Evolutionary conservation across 345 rosid species (phyloP).

Genomic region (Tarenaya hassleriana): DNA sequence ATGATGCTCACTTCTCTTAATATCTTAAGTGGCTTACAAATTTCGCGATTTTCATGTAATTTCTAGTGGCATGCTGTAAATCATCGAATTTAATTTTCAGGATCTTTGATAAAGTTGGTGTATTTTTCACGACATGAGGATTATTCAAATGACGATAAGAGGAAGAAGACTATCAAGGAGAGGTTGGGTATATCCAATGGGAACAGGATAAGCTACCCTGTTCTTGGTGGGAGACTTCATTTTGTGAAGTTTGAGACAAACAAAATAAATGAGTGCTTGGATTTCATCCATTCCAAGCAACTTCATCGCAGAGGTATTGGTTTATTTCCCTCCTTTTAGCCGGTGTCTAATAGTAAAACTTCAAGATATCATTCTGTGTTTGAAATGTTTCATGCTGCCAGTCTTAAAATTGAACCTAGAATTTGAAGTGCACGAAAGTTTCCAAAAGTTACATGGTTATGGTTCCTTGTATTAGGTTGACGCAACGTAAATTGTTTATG

Average conservation of each 20-base stretch:
- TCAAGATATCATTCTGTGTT: background rate
- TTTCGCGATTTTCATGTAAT: background rate
- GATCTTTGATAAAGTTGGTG: conserved; percentile 90
- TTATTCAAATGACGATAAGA: conserved; percentile 45
- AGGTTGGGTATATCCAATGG: conserved; percentile 70
- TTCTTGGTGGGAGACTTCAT: conserved; percentile 98
- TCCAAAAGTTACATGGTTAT: conserved; percentile 36
- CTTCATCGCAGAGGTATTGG: conserved; percentile 67
- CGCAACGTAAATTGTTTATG: background rate
- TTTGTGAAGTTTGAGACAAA: conserved; percentile 89
- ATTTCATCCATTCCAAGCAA: conserved; percentile 91
- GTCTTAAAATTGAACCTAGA: conserved; percentile 6
- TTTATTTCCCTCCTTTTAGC: conserved; percentile 6
- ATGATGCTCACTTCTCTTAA: background rate
- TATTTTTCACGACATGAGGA: conserved; percentile 98
- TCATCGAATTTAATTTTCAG: conserved; percentile 37
- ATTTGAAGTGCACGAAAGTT: too few relatives aligned
- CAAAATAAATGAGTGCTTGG: conserved; percentile 88
- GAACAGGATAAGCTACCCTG: conserved; percentile 80
- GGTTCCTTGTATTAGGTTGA: conserved; percentile 28
- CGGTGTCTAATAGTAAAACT: background rate
- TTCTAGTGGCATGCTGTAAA: background rate
- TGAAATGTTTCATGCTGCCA: background rate
- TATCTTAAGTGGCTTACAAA: background rate
- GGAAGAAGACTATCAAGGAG: conserved; percentile 71